Percentiles rank a stretch among this genome's conserved stretches.
Conservation (phyloP, 2,329 filamentous ascomycete genomes). For the Graphiopsis chlorocephala region DNA sequence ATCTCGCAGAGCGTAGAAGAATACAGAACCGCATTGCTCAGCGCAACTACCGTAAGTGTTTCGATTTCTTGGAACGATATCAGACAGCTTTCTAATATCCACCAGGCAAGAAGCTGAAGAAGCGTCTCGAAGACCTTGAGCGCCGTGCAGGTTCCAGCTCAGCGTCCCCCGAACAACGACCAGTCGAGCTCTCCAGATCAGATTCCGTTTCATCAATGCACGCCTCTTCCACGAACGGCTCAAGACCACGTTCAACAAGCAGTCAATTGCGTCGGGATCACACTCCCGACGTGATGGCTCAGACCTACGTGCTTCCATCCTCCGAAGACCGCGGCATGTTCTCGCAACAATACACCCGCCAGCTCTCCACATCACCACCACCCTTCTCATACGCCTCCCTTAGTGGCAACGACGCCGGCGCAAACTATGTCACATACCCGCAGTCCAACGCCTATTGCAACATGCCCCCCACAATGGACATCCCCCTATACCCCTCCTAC, state of each 20-base stretch:
- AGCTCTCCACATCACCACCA: constrained; percentile 69
- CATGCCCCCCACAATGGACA: constrained; percentile 47
- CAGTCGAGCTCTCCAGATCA: constrained; percentile 50
- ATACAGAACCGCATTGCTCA: constrained; percentile 98
- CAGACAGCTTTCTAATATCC: not conserved
- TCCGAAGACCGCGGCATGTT: constrained; percentile 65
- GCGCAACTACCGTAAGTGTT: constrained; percentile 82
- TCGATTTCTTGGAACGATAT: not conserved
- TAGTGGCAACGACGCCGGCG: constrained; percentile 56
- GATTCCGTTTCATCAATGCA: constrained; percentile 19
- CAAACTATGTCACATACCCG: constrained; percentile 48
- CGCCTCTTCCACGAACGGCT: constrained; percentile 9
- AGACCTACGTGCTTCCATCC: constrained; percentile 32
- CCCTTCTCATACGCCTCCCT: constrained; percentile 68
- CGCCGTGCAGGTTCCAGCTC: constrained; percentile 66
- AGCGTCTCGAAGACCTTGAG: constrained; percentile 80
- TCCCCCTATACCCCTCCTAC: constrained; percentile 53
- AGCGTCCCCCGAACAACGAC: constrained; percentile 58
- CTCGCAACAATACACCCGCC: constrained; percentile 62
- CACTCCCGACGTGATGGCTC: constrained; percentile 25
- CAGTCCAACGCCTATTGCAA: constrained; percentile 22
- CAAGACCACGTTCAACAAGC: constrained; percentile 29
- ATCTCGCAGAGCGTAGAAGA: constrained; percentile 86
- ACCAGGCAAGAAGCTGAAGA: constrained; percentile 87
- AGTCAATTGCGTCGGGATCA: constrained; percentile 23